Conservation (phyloP, 345 rosid genomes). For the Aegle marmelos region DNA sequence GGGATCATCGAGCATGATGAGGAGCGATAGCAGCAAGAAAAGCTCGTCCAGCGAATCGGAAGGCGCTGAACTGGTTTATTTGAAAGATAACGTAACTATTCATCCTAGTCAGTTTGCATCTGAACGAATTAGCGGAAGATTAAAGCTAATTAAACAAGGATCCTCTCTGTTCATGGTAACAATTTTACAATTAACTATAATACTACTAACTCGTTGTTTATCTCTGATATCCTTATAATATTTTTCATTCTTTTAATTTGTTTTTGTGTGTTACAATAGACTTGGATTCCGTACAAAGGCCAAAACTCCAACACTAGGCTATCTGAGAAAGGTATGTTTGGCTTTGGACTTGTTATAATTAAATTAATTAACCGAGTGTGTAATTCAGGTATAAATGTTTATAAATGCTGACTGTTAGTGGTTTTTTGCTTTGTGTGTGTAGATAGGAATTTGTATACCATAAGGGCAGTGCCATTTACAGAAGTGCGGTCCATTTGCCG, state of each 20-base stretch:
- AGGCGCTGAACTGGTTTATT: slow-evolving; percentile 65
- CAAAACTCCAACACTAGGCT: slow-evolving; percentile 60
- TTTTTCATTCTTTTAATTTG: background rate
- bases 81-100: slow-evolving; percentile 80
- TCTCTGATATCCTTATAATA: background rate
- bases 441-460: slow-evolving; percentile 90
- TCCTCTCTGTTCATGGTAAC: slow-evolving; percentile 69
- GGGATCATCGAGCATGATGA: slow-evolving; percentile 76
- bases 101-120: slow-evolving; percentile 90
- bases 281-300: slow-evolving; percentile 93
- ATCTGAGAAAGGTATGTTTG: slow-evolving; percentile 71
- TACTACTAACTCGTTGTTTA: background rate
- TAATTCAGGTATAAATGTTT: background rate
- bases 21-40: slow-evolving; percentile 57
- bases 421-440: slow-evolving; percentile 19
- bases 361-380: background rate
- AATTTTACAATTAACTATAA: background rate
- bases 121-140: slow-evolving; percentile 87
- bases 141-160: slow-evolving; percentile 84
- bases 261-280: slow-evolving; percentile 36
- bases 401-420: slow-evolving; percentile 7
- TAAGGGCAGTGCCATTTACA: slow-evolving; percentile 67
- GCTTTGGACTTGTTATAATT: background rate
- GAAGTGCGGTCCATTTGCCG: slow-evolving; percentile 84
- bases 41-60: slow-evolving; percentile 62